Evolutionary conservation across 2,329 filamentous ascomycete species (phyloP).

Genomic region (Alternaria arbusti): DNA sequence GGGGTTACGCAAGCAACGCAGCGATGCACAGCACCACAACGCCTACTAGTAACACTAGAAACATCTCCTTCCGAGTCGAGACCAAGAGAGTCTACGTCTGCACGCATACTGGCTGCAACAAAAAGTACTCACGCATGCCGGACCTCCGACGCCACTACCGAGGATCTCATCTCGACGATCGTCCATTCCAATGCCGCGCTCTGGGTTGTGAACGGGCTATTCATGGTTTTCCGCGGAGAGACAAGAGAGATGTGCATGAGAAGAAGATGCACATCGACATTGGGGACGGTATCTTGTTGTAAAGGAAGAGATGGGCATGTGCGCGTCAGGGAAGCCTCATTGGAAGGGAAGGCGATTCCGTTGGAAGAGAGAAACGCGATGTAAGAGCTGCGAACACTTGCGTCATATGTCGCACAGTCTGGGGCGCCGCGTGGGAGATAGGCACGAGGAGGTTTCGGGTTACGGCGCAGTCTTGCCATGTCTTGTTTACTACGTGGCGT

Average conservation of each 20-base stretch:
- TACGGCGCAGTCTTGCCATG: background rate
- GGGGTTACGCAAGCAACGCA: no score
- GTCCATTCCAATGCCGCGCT: background rate
- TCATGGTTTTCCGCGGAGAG: background rate
- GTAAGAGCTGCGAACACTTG: background rate
- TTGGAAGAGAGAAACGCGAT: background rate
- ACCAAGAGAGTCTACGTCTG: background rate
- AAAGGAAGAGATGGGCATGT: background rate
- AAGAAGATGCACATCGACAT: background rate
- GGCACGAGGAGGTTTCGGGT: background rate
- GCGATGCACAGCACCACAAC: fast-evolving
- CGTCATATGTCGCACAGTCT: background rate
- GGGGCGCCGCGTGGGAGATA: background rate
- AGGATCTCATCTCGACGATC: background rate
- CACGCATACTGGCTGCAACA: background rate
- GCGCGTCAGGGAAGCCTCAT: background rate
- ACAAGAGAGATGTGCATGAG: background rate
- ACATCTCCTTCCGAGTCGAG: no score
- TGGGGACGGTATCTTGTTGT: background rate
- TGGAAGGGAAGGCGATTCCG: background rate
- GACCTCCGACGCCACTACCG: background rate
- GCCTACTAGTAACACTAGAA: no score
- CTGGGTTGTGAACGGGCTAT: background rate
- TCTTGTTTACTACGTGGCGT: background rate
- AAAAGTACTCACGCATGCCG: background rate